These are phyloP conservation scores for Nematodospora valgi DNA, from an alignment of 805 yeast species.

Conservation along the genomic window DNA sequence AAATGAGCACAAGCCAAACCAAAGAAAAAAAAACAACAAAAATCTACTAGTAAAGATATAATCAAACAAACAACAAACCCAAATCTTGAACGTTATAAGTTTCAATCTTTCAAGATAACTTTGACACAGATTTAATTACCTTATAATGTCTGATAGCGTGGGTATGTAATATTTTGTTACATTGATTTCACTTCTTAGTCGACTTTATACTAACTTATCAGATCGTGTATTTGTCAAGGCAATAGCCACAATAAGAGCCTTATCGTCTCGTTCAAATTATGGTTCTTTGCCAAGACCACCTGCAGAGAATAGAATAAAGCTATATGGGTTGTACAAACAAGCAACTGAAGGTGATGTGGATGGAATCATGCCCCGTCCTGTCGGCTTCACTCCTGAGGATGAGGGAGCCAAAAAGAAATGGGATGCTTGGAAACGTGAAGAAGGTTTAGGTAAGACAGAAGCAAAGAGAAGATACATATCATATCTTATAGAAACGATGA, in stretches of 20 bases:
- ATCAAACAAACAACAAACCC: too few relatives aligned
- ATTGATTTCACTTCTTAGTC: neutral
- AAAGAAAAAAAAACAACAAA: too few relatives aligned
- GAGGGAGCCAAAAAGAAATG: conserved; percentile 70
- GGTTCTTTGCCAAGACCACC: conserved; percentile 76
- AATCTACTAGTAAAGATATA: too few relatives aligned
- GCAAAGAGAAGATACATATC: conserved; percentile 73
- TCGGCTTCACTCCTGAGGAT: conserved; percentile 57
- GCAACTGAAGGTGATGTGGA: conserved; percentile 85
- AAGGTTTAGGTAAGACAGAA: conserved; percentile 63
- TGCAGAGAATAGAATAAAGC: conserved; percentile 58
- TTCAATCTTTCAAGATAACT: too few relatives aligned
- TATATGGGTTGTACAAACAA: conserved; percentile 84
- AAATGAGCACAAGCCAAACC: too few relatives aligned
- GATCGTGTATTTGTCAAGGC: conserved; percentile 84
- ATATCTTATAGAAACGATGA: conserved; percentile 69
- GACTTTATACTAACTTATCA: conserved; percentile 11
- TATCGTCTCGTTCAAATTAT: conserved; percentile 61
- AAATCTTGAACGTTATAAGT: too few relatives aligned
- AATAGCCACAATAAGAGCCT: conserved; percentile 69
- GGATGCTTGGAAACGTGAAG: conserved; percentile 81
- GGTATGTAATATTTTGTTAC: conserved; percentile 8
- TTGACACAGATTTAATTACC: too few relatives aligned
- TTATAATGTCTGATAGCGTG: conserved; percentile 10
- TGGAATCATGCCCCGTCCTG: conserved; percentile 64